Conservation (phyloP, 1,284 basidiomycete species). For the Apiotrichum siamense region DNA sequence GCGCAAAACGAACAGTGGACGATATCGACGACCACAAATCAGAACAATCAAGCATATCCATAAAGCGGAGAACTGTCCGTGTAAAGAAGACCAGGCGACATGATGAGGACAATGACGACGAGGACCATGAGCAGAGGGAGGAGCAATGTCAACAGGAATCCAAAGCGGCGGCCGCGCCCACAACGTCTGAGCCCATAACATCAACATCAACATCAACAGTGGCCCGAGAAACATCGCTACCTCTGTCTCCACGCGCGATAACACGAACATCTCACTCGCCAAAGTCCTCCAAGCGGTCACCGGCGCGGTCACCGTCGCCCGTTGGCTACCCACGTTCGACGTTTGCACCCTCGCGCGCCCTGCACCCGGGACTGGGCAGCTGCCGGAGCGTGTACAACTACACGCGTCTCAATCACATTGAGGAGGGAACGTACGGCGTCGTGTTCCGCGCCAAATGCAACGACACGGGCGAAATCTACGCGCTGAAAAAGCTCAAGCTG, state of each 20-base stretch:
- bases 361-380: slow-evolving; percentile 67
- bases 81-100: slow-evolving; percentile 33
- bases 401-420: slow-evolving; percentile 93
- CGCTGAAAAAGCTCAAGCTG: slow-evolving; percentile 95
- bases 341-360: slow-evolving; percentile 63
- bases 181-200: not conserved
- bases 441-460: slow-evolving; percentile 94
- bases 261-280: slow-evolving; percentile 1
- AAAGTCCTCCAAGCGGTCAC: not conserved
- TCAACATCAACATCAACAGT: slow-evolving; percentile 5
- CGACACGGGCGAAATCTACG: slow-evolving; percentile 88
- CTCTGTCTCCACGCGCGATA: not conserved
- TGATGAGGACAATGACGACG: slow-evolving; percentile 8
- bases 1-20: slow-evolving; percentile 2
- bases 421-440: slow-evolving; percentile 97
- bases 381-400: slow-evolving; percentile 90
- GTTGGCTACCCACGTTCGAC: slow-evolving; percentile 28
- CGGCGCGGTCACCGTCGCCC: not conserved
- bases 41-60: slow-evolving; percentile 7
- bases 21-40: not conserved
- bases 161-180: not conserved
- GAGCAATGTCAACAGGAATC: not conserved
- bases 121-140: not conserved
- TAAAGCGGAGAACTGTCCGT: slow-evolving; percentile 33
- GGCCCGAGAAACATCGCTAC: slow-evolving; percentile 2